Evolutionary conservation across 352 stramenopile genomes (phyloP).

Genomic region (Phytophthora citricola): DNA sequence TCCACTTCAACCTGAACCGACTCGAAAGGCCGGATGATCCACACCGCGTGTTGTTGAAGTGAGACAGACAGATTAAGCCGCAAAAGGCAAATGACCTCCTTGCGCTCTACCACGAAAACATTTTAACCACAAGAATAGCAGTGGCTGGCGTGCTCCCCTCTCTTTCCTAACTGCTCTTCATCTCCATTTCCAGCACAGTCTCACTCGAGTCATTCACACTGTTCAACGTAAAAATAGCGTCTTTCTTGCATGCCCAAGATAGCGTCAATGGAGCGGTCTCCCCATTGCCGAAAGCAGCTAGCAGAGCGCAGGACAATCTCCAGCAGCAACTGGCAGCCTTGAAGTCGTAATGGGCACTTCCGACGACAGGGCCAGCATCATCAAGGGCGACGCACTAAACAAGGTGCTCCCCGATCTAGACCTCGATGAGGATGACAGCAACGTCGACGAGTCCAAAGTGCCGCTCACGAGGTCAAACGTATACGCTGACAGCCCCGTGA

Average conservation of each 20-base stretch:
- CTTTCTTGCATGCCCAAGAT: constrained; percentile 15
- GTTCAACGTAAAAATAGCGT: constrained; percentile 21
- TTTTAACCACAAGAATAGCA: constrained; percentile 7
- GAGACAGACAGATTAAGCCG: not conserved
- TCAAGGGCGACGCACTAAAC: constrained; percentile 52
- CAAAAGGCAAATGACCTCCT: not conserved
- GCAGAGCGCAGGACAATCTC: constrained; percentile 18
- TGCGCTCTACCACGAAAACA: too few relatives aligned
- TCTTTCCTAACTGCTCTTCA: constrained; percentile 14
- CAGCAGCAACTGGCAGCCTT: constrained; percentile 11
- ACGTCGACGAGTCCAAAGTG: constrained; percentile 44
- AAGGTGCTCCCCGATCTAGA: constrained; percentile 41
- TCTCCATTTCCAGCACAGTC: constrained; percentile 1
- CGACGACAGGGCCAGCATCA: constrained; percentile 64
- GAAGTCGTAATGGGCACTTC: constrained; percentile 26
- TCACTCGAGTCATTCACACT: not conserved
- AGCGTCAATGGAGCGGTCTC: constrained; percentile 3
- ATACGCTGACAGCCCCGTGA: constrained; percentile 74
- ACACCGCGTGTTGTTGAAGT: constrained; percentile 22
- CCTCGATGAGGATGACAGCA: constrained; percentile 40
- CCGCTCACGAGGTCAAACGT: constrained; percentile 58
- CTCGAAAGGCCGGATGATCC: constrained; percentile 23
- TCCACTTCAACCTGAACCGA: constrained; percentile 27
- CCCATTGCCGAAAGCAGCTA: constrained; percentile 35
- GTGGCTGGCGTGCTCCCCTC: not conserved